Base-by-base conservation (phyloP, 495 filamentous ascomycete species). In the Penicillium turbatum region DNA sequence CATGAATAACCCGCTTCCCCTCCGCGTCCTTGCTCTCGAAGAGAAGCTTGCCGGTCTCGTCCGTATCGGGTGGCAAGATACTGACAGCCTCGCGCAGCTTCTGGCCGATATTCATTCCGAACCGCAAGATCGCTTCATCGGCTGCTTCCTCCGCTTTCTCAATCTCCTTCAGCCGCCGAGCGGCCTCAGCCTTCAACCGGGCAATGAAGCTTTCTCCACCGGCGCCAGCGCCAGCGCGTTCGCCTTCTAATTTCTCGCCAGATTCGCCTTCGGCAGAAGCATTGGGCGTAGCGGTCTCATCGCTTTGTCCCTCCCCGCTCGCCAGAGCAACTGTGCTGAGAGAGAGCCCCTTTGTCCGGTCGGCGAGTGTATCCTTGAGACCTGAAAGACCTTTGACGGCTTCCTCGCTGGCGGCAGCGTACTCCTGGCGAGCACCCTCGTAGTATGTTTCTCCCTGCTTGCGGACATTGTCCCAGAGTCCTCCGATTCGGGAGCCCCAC, bases 81-180 rank as follows among this genome's bases (percentile, higher is more conserved):
- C 83, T 88, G 30, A 98, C 88, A 36, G 93, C 93, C 61, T 98
- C 93, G 13, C 85, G 82, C 61, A 98, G 76, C 72, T 95, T 97
- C 70, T 92, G 87, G 9, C 90, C 80, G 41, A 98, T 83, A 65
- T 93, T 97, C 46, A 85, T 82, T 21, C 93, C 93, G 64, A 97
- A 99, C 50, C 88, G 90, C 57, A 97, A 71, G 40, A 97, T 83
- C 3, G 95, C 95, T 67, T 96, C 95, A 68, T 98, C 93, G 16
- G 93, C 93, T n/a, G 92, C 92, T 62, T 96, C 92, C 69, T 98
- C 93, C 36, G 92, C 93, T 58, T 86, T 86, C 63, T 97, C 88
- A 29, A 98, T 86, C 60, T 97, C 92, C 63, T 88, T 92, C 36
- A 98, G 76, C 44, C 89, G 83, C 63, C 90, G 88, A 8, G 86